Evolutionary conservation across 345 rosid genomes (phyloP), one percentile per base, ranked within the genome.

Genomic region (Gossypium herbaceum): DNA sequence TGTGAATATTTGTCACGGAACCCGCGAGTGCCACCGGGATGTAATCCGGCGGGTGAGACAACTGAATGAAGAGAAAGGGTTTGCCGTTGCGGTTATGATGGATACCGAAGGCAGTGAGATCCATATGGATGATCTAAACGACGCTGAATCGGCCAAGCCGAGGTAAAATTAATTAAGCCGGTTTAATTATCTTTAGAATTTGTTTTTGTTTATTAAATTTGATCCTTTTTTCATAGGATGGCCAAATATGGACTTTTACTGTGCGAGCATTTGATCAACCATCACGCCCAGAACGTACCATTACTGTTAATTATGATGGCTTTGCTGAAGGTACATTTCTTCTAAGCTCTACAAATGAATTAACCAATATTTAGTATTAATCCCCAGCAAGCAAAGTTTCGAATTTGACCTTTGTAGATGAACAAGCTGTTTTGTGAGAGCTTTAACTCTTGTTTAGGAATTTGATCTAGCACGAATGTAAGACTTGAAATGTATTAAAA

Each of bases 101-200:
- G 94, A 85, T 73, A 88, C 88, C 9, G 86, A 90, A 80, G 90
- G 94, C 50, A 90, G 92, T 48, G 92, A 86, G 86, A 90, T 90
- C 70, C 89, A 84, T 74, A 90, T 90, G 92, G 90, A 86, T 7
- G 94, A 90, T 73, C 87, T 88, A 2, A 89, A 87, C 12, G 90
- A 87, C 15, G 88, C 87, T 19, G 41, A 88, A 59, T 90, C 88
- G 27, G 85, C 75, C 48, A 90, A 76, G 92, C 89, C 10, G 90
- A 90, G 89, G 94, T 88, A 74, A 17, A 54, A 41, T 44, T 66
- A 45, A 1, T 2, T n/a, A n/a, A 57, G 19, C 19, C 47, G 17
- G 77, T 22, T 10, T 7, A 58, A 27, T 1, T n/a, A n/a, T 44
- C 27, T 12, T 2, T n/a, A 7, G 7, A 24, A 22, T 43, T 34